Base-by-base conservation (phyloP, 768 basidiomycete species). In the Mycena floridula region DNA sequence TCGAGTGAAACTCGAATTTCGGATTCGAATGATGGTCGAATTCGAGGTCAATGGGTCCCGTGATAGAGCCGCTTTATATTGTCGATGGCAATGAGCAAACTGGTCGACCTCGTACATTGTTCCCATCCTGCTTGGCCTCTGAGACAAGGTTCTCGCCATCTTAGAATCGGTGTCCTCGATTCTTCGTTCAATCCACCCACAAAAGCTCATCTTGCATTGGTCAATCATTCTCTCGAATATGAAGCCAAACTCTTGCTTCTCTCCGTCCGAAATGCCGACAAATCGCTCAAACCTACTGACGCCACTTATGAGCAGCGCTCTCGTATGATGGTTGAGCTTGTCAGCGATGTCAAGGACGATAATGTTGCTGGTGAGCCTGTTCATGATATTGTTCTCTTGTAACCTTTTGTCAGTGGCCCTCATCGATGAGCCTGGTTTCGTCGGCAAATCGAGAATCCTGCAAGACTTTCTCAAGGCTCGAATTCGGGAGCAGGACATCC, bases 171-270 rank as follows among this genome's bases (percentile, higher is more conserved):
- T 3, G 68, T 94, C n/a, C 73, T 96, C 28, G 94, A 96, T 54
- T 85, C 91, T 1, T 93, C 90, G 1, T 97, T 89, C 67, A 95
- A 97, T 56, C 93, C 93, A 3, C 94, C 94, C 1, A 92, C 89
- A 3, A 59, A 75, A 20, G 89, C 93, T 0, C 93, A 97, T 61
- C 71, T 85, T 42, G 83, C 85, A 2, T 79, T 97, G 38, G 81
- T 80, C 22, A 77, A 75, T 46, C 64, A 73, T 43, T 53, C 59
- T 26, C 15, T 45, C 21, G 68, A 73, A 36, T 90, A 85, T 54
- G 83, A 89, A 45, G 85, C 89, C 2, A 80, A 73, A 42, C 67
- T 96, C 1, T 72, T 95, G 5, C 70, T 94, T 1, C 76, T 95
- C 37, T 92, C 91, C 25, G 79, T 90, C 35, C 76, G 82, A 44